phyloP scores from a whole-genome alignment of 2,329 filamentous ascomycete genomes.

The Paecilomyces niveus region DNA sequence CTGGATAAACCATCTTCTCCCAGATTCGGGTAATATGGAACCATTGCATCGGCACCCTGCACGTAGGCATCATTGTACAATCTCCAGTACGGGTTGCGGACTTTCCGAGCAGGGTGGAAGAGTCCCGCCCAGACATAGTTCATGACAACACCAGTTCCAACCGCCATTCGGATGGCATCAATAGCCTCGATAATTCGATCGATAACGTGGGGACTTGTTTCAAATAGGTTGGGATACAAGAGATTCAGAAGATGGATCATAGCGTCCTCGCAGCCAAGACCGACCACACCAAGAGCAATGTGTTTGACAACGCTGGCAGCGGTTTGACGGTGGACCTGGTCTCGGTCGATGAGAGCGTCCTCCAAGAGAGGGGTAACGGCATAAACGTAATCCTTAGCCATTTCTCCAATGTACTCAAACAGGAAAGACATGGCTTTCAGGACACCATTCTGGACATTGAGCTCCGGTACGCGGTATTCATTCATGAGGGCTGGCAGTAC shows the following conservation, averaged over 20 bases:
- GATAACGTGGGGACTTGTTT: conserved; percentile 96
- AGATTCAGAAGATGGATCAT: conserved; percentile 98
- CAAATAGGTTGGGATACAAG: conserved; percentile 93
- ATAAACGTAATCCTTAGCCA: conserved; percentile 99
- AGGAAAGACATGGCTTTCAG: conserved; percentile 95
- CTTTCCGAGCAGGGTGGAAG: conserved; percentile 94
- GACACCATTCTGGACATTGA: conserved; percentile 98
- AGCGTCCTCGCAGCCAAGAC: conserved; percentile 92
- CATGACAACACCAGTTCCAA: conserved; percentile 86
- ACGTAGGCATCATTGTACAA: conserved; percentile 97
- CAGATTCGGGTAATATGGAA: conserved; percentile 88
- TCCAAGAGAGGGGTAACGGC: conserved; percentile 93
- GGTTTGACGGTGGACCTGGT: conserved; percentile 96
- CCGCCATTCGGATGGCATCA: conserved; percentile 87
- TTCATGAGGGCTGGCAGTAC: conserved; percentile 99
- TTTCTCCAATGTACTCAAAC: conserved; percentile 98
- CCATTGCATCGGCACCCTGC: conserved; percentile 85
- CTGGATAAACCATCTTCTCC: conserved; percentile 73
- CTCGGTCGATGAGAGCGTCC: conserved; percentile 93
- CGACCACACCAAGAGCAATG: conserved; percentile 93
- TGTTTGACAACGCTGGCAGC: conserved; percentile 97
- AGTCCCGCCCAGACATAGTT: conserved; percentile 98
- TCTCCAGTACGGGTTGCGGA: conserved; percentile 90
- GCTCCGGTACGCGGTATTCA: conserved; percentile 94
- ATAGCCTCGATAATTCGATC: conserved; percentile 97